Evolutionary conservation across 257 asterid species (phyloP), one percentile per base, ranked within the genome.

Genomic region (Rauvolfia tetraphylla): DNA sequence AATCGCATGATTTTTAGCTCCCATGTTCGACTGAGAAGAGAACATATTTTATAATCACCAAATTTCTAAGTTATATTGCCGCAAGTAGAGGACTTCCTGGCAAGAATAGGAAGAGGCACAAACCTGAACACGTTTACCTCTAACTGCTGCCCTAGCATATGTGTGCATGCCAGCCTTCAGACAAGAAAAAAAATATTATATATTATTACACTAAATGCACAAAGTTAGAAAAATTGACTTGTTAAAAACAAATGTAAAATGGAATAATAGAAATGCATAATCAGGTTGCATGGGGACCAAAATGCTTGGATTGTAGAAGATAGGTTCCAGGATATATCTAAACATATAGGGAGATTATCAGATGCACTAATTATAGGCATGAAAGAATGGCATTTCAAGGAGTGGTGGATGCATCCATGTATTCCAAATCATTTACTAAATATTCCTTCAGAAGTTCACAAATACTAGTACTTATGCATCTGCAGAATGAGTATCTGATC

Each of bases 81-180:
- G 27, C 5, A 48, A 44, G 17, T 58, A 46, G 38, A 41, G 71
- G 62, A 57, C 23, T 58, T 6, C 49, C 42, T 25, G 27, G 44
- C 3, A 36, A 51, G 15, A 18, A 38, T 31, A 51, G 22, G 51
- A 75, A 17, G 44, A 73, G 56, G 31, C 68, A 76, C 84, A 77
- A 78, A 84, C 89, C 76, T 86, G 87, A 79, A 86, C 71, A 70
- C 83, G 84, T 81, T 86, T 86, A 78, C 85, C 89, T 54, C 76
- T 84, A 71, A 76, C 84, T 67, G 83, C 85, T 61, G 86, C 89
- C 81, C 86, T 79, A 76, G 85, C 86, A 83, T 84, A 81, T 48
- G 82, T 68, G 83, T 81, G 81, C 86, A 78, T 75, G 67, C 82
- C 83, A 65, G 75, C 86, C 89, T 86, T 78, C 46, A 46, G 41